Evolutionary conservation across 2,329 filamentous ascomycete genomes (phyloP).

Genomic region (Talaromyces sp.): DNA sequence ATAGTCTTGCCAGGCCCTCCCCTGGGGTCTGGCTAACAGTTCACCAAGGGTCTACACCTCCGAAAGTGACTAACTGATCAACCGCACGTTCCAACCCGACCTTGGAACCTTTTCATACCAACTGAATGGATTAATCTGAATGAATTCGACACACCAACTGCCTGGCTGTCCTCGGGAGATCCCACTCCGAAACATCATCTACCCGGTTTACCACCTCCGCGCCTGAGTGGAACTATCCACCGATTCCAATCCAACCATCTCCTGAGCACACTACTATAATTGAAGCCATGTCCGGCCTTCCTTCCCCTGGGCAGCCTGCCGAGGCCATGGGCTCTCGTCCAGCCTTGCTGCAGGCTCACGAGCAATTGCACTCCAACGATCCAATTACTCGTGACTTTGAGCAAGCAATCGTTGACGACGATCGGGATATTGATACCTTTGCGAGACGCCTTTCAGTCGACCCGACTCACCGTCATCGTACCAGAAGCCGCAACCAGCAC

Average conservation of each 20-base stretch:
- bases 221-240: constrained; percentile 77
- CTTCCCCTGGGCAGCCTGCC: constrained; percentile 39
- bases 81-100: constrained; percentile 9
- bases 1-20: constrained; percentile 36
- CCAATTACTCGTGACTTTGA: constrained; percentile 75
- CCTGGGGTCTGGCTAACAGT: constrained; percentile 39
- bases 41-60: constrained; percentile 25
- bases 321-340: constrained; percentile 41
- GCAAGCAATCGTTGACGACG: constrained; percentile 76
- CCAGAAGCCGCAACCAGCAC: constrained; percentile 27
- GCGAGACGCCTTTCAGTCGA: constrained; percentile 37
- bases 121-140: constrained; percentile 12
- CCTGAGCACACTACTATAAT: constrained; percentile 21
- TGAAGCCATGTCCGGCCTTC: constrained; percentile 33
- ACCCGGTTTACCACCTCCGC: constrained; percentile 58
- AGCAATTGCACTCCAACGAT: constrained; percentile 37
- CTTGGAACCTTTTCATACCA: constrained; percentile 9
- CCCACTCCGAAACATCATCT: constrained; percentile 60
- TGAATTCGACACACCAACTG: constrained; percentile 5
- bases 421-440: constrained; percentile 37
- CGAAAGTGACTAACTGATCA: constrained; percentile 14
- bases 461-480: constrained; percentile 32
- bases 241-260: constrained; percentile 47
- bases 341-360: constrained; percentile 42
- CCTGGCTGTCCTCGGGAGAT: constrained; percentile 45